Evolutionary conservation across 1,284 basidiomycete species (phyloP), one percentile per base, ranked within the genome.

Genomic region (Moesziomyces globuligerus): DNA sequence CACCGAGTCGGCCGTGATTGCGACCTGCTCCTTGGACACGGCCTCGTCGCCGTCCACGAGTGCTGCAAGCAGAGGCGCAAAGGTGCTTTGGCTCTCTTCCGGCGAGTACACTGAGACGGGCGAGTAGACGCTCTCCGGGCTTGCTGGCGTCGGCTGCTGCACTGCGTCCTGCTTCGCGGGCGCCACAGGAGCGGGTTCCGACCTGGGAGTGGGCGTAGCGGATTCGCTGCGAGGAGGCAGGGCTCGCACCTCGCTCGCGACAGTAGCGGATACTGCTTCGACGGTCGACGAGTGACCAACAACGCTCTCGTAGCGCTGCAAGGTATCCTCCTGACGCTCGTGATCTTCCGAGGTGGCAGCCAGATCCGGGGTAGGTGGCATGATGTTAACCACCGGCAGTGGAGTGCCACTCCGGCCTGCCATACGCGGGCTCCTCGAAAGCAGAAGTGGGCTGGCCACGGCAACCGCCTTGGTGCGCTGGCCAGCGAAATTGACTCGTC

Each of bases 331-430:
- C 29, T 58, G 47, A 28, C 49, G 54, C 38, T 29, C 51, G 41
- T 54, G 40, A 15, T 54, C 48, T n/a, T 69, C 55, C 9, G 51
- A 53, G 21, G 50, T 60, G 4, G 26, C 48, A 21, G 38, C 59
- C n/a, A 76, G 65, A 29, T 76, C 76, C 1, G 76, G 76, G 10
- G 74, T 78, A 1, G 76, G 76, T 20, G 76, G 76, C 76, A 78
- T 78, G 42, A 78, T 70, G 45, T 73, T 76, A 48, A 78, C 76
- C 3, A 78, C 64, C 11, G 72, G 64, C 41, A 65, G 58, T 25
- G 64, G 59, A 4, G 46, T 53, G 29, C 44, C 41, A n/a, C 55
- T 54, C 21, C 45, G 43, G 37, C 54, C 59, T 7, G 37, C 46
- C 48, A 61, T 28, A 8, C 50, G 57, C 13, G 74, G 68, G 38